These are phyloP conservation scores for barley (Hordeum vulgare) DNA, from an alignment of 176 grass and related monocot genomes.

Conservation along the genomic window MorexV3_pseudomolecules_assembly NC_058519.1:179953349-179953848, in stretches of 20 bases:
- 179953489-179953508: background rate
- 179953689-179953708: background rate
- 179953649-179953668: background rate
- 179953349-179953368: too few relatives aligned
- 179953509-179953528: background rate
- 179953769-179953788: background rate
- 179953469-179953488: background rate
- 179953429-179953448: too few relatives aligned
- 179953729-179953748: background rate
- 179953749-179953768: background rate
- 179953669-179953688: background rate
- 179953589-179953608: background rate
- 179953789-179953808: background rate
- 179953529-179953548: background rate
- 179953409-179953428: too few relatives aligned
- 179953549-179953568: background rate
- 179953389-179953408: too few relatives aligned
- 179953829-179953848: background rate
- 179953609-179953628: background rate
- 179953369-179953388: too few relatives aligned
- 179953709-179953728: background rate
- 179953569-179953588: too few relatives aligned
- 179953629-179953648: background rate
- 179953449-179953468: too few relatives aligned
- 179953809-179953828: background rate